A percentile compares a stretch with the other conserved stretches of the same genome.
phyloP scores from a whole-genome alignment of 805 yeast species.

The Ogataea allantospora region DNA sequence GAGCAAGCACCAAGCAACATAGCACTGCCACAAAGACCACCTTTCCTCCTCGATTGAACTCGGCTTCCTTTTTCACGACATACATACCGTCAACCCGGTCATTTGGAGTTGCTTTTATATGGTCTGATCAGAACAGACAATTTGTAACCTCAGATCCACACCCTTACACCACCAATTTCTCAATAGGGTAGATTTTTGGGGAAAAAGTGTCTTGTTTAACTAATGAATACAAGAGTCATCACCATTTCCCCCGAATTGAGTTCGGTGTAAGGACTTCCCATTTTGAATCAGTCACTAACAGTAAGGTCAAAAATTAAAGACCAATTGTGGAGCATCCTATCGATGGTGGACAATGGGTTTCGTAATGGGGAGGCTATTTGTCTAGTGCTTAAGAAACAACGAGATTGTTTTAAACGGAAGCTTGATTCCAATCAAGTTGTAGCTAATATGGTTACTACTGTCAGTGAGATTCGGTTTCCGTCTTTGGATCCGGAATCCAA shows the following conservation, averaged over 20 bases:
- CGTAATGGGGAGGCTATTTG: conserved; percentile 25
- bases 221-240: conserved; percentile 11
- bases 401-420: conserved; percentile 8
- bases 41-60: neutral
- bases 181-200: neutral
- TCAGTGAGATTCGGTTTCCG: conserved; percentile 22
- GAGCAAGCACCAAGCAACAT: conserved; percentile 9
- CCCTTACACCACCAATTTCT: conserved; percentile 9
- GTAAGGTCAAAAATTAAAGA: conserved; percentile 14
- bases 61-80: neutral
- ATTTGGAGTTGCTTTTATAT: neutral
- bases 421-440: conserved; percentile 2
- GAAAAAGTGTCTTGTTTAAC: neutral
- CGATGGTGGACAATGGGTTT: conserved; percentile 29
- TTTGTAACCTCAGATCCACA: neutral
- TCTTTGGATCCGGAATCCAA: conserved; percentile 16
- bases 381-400: conserved; percentile 16
- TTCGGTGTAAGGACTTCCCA: conserved; percentile 15
- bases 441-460: conserved; percentile 4
- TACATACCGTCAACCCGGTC: neutral
- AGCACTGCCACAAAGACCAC: conserved; percentile 11
- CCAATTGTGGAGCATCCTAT: conserved; percentile 14
- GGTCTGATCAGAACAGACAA: conserved; percentile 11
- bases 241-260: conserved; percentile 16
- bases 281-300: conserved; percentile 1